Conservation (phyloP, 2,329 filamentous ascomycete species). For the Didymella glomerata region DNA sequence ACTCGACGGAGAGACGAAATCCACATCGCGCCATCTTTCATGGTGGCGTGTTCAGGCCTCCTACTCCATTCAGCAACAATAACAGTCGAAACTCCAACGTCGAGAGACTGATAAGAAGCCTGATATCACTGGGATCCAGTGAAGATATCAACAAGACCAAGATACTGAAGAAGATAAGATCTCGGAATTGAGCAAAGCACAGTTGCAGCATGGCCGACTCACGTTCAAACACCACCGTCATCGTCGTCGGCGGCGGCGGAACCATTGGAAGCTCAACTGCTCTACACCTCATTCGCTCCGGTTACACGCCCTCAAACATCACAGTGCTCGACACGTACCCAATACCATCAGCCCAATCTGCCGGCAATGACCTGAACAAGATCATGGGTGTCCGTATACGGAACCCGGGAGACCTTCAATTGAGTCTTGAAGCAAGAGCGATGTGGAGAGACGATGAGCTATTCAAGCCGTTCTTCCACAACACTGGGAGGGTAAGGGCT, state of each 20-base stretch:
- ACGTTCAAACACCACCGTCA: conserved; percentile 35
- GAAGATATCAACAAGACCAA: neutral
- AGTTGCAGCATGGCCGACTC: conserved; percentile 26
- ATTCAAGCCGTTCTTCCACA: conserved; percentile 58
- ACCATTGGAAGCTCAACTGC: conserved; percentile 62
- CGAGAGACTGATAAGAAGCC: conserved; percentile 20
- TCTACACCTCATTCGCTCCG: conserved; percentile 59
- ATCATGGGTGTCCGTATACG: conserved; percentile 54
- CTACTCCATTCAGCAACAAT: conserved; percentile 23
- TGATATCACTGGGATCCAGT: conserved; percentile 13
- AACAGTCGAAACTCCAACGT: conserved; percentile 8
- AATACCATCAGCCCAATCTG: conserved; percentile 58
- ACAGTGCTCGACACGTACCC: conserved; percentile 59
- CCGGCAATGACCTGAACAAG: conserved; percentile 62
- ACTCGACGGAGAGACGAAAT: conserved; percentile 16
- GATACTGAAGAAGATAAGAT: neutral
- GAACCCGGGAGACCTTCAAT: conserved; percentile 51
- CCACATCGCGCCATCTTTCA: conserved; percentile 18
- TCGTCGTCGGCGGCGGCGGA: conserved; percentile 61
- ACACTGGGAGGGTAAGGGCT: conserved; percentile 49
- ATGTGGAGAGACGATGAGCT: conserved; percentile 58
- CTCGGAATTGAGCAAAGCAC: neutral
- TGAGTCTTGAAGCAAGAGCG: conserved; percentile 46
- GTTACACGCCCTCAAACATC: conserved; percentile 57
- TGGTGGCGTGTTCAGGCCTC: conserved; percentile 29